These are phyloP conservation scores for Immersiporthe knoxdaviesiana DNA, from an alignment of 2,329 filamentous ascomycete genomes.

Conservation along the genomic window DNA sequence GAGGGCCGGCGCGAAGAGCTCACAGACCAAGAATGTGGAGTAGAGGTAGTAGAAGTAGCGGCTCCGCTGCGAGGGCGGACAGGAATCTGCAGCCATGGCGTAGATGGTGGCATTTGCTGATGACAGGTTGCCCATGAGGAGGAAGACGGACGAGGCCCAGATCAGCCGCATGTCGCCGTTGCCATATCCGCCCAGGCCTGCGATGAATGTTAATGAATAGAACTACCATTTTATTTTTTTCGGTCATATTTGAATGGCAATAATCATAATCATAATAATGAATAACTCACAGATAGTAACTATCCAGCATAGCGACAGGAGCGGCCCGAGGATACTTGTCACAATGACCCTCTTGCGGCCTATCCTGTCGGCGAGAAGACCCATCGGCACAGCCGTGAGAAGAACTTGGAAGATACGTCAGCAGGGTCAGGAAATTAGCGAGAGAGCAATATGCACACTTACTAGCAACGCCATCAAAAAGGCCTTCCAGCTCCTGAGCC, in stretches of 20 bases:
- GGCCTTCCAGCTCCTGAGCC: slow-evolving; percentile 28
- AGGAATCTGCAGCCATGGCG: slow-evolving; percentile 29
- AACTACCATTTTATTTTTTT: too few relatives aligned
- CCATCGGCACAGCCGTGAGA: slow-evolving; percentile 28
- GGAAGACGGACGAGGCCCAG: slow-evolving; percentile 27
- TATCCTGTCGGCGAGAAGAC: slow-evolving; percentile 28
- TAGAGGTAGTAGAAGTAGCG: slow-evolving; percentile 31
- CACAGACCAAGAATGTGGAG: slow-evolving; percentile 29
- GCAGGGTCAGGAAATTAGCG: too few relatives aligned
- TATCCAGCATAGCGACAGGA: slow-evolving; percentile 25
- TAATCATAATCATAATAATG: neutral
- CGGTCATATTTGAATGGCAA: too few relatives aligned
- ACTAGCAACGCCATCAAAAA: slow-evolving; percentile 29
- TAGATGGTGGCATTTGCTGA: slow-evolving; percentile 30
- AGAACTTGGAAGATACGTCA: slow-evolving; percentile 22
- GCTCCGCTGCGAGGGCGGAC: slow-evolving; percentile 25
- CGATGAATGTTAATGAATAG: neutral
- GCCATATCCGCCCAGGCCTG: slow-evolving; percentile 23
- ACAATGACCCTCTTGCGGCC: slow-evolving; percentile 27
- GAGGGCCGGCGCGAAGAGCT: slow-evolving; percentile 27
- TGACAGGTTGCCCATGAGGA: slow-evolving; percentile 29
- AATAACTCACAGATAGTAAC: slow-evolving; percentile 21
- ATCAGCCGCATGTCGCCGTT: slow-evolving; percentile 24
- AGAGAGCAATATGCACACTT: neutral
- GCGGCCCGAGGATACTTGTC: slow-evolving; percentile 26